Evolutionary conservation across 2,329 filamentous ascomycete genomes (phyloP), one percentile per base, ranked within the genome.

Genomic region (Ceratocystis cubensis): DNA sequence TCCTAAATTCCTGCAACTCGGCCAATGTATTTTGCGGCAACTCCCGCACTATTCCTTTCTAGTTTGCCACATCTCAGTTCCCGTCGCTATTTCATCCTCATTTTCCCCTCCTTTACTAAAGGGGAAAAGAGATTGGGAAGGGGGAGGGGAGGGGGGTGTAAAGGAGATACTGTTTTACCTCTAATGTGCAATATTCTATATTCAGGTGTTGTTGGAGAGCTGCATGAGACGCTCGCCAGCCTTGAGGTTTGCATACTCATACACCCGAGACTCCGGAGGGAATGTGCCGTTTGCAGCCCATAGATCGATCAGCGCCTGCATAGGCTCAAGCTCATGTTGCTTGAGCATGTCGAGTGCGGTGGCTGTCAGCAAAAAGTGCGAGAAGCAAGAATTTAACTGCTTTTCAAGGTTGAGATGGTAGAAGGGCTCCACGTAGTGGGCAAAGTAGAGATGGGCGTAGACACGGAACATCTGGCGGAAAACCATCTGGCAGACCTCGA

Each of bases 381-480:
- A 89, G 75, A 94, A 94, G 76, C 88, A 91, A 75, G 88, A 91
- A 80, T 94, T 94, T 69, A 93, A 81, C 72, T 90, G 87, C 74
- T 91, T 88, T 75, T 88, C 86, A 8, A 88, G 79, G 77, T 89
- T 91, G 70, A 93, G 81, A 75, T 92, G 87, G 77, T 91, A 93
- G 76, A 91, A 91, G 4, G 88, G 88, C 71, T 91, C 88, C 69
- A 86, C 79, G 76, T 90, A 99, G 76, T 99, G 94, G 67, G 92
- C 90, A 83, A 96, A 96, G 80, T 99, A 99, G 69, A 99, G 85
- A 76, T 99, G 94, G 61, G 94, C 88, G 74, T 99, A 99, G 71
- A 96, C 93, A 68, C 94, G 89, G 81, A 99, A 97, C 88, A 99
- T 97, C 78, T 96, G 94, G 72, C 92, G 88, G 79, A 96, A 93